A percentile compares a stretch with the other conserved stretches of the same genome.
These are phyloP conservation scores for Colletotrichum acutatum DNA, from an alignment of 2,329 filamentous ascomycete species.

Conservation along the genomic window DNA sequence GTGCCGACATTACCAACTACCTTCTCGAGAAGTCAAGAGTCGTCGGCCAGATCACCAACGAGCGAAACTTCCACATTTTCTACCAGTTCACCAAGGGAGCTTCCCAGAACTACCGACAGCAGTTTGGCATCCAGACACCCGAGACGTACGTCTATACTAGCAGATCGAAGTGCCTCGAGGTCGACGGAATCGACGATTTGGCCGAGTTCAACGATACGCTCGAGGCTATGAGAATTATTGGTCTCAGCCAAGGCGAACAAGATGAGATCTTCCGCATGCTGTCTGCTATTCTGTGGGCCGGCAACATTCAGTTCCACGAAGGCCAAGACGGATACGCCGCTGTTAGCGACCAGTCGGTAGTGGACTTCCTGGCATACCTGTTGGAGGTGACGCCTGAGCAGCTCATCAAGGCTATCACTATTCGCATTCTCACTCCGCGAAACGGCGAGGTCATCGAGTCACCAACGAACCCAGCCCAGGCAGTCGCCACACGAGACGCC, in stretches of 20 bases:
- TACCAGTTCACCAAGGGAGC: conserved; percentile 98
- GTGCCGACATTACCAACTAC: conserved; percentile 98
- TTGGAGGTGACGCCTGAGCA: conserved; percentile 86
- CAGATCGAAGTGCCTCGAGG: conserved; percentile 92
- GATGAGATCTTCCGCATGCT: conserved; percentile 98
- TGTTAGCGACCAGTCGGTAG: conserved; percentile 88
- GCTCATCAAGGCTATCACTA: conserved; percentile 88
- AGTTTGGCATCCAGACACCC: conserved; percentile 90
- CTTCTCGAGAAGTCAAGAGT: conserved; percentile 95
- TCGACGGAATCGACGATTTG: conserved; percentile 91
- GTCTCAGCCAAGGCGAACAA: conserved; percentile 86
- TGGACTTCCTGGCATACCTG: conserved; percentile 94
- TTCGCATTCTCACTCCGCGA: conserved; percentile 81
- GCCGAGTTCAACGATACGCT: conserved; percentile 91
- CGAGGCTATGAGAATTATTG: conserved; percentile 95
- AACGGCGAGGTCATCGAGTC: conserved; percentile 76
- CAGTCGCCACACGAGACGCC: conserved; percentile 87
- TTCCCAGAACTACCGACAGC: conserved; percentile 84
- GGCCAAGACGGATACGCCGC: conserved; percentile 90
- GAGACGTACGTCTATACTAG: conserved; percentile 95
- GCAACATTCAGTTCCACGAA: conserved; percentile 91
- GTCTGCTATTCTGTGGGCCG: conserved; percentile 90
- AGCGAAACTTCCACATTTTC: conserved; percentile 99
- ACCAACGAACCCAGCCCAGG: conserved; percentile 89
- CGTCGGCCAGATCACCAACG: conserved; percentile 92